These are phyloP conservation scores for Solanum sitiens DNA, from an alignment of 257 asterid species.

Conservation along the genomic window DNA sequence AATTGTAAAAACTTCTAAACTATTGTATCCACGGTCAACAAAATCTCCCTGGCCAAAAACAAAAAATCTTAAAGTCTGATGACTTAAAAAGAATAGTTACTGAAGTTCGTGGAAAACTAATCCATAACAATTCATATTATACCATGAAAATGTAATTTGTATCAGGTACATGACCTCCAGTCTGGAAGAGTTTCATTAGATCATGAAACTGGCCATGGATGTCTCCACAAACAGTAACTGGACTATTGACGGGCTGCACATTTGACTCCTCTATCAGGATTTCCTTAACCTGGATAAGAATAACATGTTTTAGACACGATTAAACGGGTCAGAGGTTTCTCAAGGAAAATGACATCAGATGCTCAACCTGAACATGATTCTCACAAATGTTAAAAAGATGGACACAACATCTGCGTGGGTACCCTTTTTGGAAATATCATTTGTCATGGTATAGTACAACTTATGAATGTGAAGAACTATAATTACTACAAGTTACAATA, in stretches of 20 bases:
- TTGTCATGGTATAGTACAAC: neutral
- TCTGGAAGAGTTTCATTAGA: constrained; percentile 94
- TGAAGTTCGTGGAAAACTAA: neutral
- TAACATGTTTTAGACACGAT: neutral
- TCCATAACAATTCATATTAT: neutral
- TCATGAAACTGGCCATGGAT: constrained; percentile 98
- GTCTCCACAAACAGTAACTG: constrained; percentile 98
- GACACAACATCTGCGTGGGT: neutral
- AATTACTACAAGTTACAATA: neutral
- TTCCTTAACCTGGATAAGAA: constrained; percentile 75
- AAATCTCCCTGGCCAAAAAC: constrained; percentile 73
- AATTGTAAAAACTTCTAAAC: constrained; percentile 94
- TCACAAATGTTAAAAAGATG: neutral
- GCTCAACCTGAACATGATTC: neutral
- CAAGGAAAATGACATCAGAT: neutral
- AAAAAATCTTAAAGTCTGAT: neutral
- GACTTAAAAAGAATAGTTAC: neutral
- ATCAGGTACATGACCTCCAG: constrained; percentile 99
- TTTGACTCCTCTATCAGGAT: constrained; percentile 97
- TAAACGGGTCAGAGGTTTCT: neutral
- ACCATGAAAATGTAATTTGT: constrained; percentile 98
- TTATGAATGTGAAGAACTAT: neutral
- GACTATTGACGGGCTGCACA: constrained; percentile 98
- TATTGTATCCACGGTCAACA: constrained; percentile 98
- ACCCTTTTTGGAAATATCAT: neutral